Percentiles rank a stretch among this genome's conserved stretches.
These are phyloP conservation scores for Kluyveromyces starmeri DNA, from an alignment of 805 yeast genomes.

Conservation along the genomic window DNA sequence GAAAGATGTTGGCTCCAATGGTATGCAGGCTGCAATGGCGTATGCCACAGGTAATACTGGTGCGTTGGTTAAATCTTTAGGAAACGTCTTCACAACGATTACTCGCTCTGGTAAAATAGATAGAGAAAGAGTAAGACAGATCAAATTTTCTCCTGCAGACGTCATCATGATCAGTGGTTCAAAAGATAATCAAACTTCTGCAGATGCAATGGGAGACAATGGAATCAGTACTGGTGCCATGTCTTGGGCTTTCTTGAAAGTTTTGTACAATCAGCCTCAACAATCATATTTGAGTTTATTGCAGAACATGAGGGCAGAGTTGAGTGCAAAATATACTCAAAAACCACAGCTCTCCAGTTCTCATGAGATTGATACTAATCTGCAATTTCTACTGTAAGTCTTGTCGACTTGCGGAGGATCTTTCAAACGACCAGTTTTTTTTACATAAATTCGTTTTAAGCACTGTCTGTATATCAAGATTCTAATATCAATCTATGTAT, in stretches of 20 bases:
- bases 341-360: slow-evolving; percentile 76
- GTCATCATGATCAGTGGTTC: slow-evolving; percentile 73
- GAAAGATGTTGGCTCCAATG: slow-evolving; percentile 65
- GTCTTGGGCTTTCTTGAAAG: slow-evolving; percentile 69
- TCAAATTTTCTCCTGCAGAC: slow-evolving; percentile 68
- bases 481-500: too few species aligned
- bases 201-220: slow-evolving; percentile 68
- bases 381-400: slow-evolving; percentile 35
- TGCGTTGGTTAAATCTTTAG: slow-evolving; percentile 36
- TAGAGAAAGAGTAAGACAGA: slow-evolving; percentile 38
- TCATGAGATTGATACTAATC: slow-evolving; percentile 66
- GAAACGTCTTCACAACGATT: slow-evolving; percentile 36
- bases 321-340: slow-evolving; percentile 61
- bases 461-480: too few species aligned
- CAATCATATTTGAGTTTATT: slow-evolving; percentile 63
- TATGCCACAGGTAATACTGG: slow-evolving; percentile 51
- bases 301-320: slow-evolving; percentile 58
- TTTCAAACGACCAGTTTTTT: background rate
- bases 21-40: slow-evolving; percentile 48
- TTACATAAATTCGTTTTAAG: too few species aligned
- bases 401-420: background rate
- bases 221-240: slow-evolving; percentile 76
- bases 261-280: slow-evolving; percentile 48
- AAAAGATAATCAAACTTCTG: slow-evolving; percentile 75
- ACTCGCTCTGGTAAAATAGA: slow-evolving; percentile 32